Conservation (phyloP, 495 filamentous ascomycete species). For the Daldinia caldariorum region DNA sequence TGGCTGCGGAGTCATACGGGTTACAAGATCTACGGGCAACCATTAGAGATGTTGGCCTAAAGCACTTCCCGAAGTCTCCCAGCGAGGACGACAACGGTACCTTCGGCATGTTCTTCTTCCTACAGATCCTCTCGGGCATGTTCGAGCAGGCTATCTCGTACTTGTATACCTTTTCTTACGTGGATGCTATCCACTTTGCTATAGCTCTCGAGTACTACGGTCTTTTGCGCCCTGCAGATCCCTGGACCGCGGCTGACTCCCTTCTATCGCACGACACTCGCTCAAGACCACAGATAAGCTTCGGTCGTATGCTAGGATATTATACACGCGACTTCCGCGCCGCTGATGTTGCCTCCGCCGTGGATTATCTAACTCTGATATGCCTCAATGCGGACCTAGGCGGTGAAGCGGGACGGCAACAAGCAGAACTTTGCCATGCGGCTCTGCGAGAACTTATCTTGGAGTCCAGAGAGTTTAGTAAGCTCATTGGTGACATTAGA, state of each 20-base stretch:
- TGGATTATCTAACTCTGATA: constrained; percentile 92
- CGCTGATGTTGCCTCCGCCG: constrained; percentile 82
- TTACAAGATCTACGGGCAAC: constrained; percentile 85
- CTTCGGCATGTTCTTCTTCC: constrained; percentile 90
- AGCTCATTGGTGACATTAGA: constrained; percentile 89
- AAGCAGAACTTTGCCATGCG: constrained; percentile 87
- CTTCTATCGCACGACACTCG: constrained; percentile 75
- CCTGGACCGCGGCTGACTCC: constrained; percentile 72
- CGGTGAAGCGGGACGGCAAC: constrained; percentile 75
- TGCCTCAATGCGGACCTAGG: constrained; percentile 90
- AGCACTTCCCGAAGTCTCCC: constrained; percentile 80
- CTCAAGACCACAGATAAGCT: constrained; percentile 88
- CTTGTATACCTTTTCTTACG: constrained; percentile 86
- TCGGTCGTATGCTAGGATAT: constrained; percentile 89
- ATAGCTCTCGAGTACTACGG: constrained; percentile 92
- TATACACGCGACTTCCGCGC: constrained; percentile 96
- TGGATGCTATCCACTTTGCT: constrained; percentile 94
- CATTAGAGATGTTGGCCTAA: constrained; percentile 85
- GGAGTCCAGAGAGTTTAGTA: constrained; percentile 92
- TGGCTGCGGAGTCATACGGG: constrained; percentile 87
- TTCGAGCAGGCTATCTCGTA: constrained; percentile 94
- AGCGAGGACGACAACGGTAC: constrained; percentile 73
- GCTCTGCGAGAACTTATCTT: constrained; percentile 94
- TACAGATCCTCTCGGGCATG: constrained; percentile 89
- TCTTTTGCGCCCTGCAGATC: constrained; percentile 83